These are phyloP conservation scores for Penicillium chermesinum DNA, from an alignment of 495 filamentous ascomycete species.

Conservation along the genomic window DNA sequence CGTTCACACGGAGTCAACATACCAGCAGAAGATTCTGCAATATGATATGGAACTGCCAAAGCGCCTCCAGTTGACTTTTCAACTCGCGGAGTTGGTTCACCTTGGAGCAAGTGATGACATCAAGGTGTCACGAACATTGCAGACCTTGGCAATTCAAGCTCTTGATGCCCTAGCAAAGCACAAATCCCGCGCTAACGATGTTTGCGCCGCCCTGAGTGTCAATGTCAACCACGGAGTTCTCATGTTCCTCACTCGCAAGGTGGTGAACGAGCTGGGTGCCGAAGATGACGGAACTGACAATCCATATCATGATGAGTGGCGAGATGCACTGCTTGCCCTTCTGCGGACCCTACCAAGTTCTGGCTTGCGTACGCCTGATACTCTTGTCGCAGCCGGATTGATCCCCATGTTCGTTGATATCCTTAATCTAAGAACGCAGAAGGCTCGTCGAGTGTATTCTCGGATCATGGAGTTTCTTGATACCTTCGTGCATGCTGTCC, in stretches of 20 bases:
- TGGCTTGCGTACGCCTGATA: slow-evolving; percentile 63
- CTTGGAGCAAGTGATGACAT: slow-evolving; percentile 59
- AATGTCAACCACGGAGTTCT: slow-evolving; percentile 95
- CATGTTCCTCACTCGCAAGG: slow-evolving; percentile 88
- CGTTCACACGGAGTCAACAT: slow-evolving; percentile 70
- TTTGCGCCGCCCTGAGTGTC: slow-evolving; percentile 79
- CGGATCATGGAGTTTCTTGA: slow-evolving; percentile 82
- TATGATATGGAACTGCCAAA: slow-evolving; percentile 89
- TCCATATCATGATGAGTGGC: slow-evolving; percentile 72
- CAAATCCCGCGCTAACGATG: slow-evolving; percentile 68
- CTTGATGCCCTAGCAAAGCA: slow-evolving; percentile 79
- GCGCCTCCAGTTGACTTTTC: slow-evolving; percentile 82
- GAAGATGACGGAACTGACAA: slow-evolving; percentile 55
- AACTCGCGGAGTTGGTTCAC: slow-evolving; percentile 86
- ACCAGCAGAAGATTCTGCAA: slow-evolving; percentile 77
- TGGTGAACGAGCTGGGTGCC: slow-evolving; percentile 69
- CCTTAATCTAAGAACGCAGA: slow-evolving; percentile 73
- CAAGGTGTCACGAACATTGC: slow-evolving; percentile 64
- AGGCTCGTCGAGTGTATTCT: slow-evolving; percentile 75
- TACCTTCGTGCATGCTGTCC: slow-evolving; percentile 72
- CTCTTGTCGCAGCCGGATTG: slow-evolving; percentile 78
- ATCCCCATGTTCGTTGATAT: slow-evolving; percentile 87
- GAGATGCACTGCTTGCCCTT: slow-evolving; percentile 78
- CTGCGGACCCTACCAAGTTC: slow-evolving; percentile 67
- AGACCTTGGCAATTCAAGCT: slow-evolving; percentile 75